Evolutionary conservation across 78 protist species (phyloP), one percentile per base, ranked within the genome.

Genomic region (Trichosphaerium sp.): DNA sequence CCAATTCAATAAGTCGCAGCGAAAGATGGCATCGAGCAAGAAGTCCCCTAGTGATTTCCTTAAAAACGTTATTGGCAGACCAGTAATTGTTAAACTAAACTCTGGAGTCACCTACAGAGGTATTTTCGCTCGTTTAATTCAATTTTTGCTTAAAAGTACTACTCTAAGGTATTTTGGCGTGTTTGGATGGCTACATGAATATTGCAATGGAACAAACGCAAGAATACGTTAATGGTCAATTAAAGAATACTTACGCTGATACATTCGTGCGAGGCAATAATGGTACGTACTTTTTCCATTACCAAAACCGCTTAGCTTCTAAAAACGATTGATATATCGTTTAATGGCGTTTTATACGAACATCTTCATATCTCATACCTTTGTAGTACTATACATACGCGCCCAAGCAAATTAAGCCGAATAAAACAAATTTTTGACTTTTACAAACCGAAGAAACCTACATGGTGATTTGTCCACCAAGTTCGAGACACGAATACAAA

Each of bases 161-260:
- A 14, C 68, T 15, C 38, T 5, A 21, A 82, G 88, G 92, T 4
- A 74, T 91, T 26, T 71, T 93, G 8, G 89, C 90, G 25, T 83
- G 94, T 32, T 74, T 93, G 6, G 97, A 93, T 44, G 97, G 96
- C 40, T 84, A 69, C 80, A 88, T 93, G 94, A 93, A 93, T 69
- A 84, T 93, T 18, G 97, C 92, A 11, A 72, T 93, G 80, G 97
- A 93, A 68, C 92, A 93, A 64, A 87, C 97, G 1, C 94, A 93
- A 61, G 97, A 92, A 66, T 90, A 70, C 58, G 70, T 82, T 15
- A 83, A 88, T 42, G 95, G 93, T 1, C 87, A 77, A 73, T 52
- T 88, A 49, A 82, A 74, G 66, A 77, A 75, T 39, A 77, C 77
- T 57, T 88, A 83, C 39, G 97, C 94, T 15, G 95, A 92, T 44